Conservation (phyloP, 805 yeast species). For the Martiniozyma abietophila region DNA sequence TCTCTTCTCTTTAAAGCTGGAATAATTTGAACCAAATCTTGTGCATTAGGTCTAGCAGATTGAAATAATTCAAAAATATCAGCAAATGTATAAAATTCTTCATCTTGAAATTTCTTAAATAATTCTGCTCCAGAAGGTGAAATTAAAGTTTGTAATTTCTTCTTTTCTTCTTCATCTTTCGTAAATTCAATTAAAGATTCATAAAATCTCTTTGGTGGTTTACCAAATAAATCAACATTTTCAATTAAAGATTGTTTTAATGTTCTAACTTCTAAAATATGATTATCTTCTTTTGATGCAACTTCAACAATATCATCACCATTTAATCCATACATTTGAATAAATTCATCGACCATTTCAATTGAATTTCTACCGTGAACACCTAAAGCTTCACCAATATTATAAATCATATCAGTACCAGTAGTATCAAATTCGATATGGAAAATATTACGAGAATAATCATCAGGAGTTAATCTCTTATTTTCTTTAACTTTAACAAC, state of each 20-base stretch:
- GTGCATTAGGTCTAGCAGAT: slow-evolving; percentile 70
- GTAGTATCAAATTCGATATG: slow-evolving; percentile 89
- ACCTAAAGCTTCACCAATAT: slow-evolving; percentile 95
- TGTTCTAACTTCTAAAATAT: slow-evolving; percentile 62
- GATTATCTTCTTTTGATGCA: slow-evolving; percentile 55
- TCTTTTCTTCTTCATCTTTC: slow-evolving; percentile 56
- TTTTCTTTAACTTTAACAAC: slow-evolving; percentile 86
- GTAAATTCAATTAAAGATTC: slow-evolving; percentile 74
- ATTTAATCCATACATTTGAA: slow-evolving; percentile 61
- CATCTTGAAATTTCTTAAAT: slow-evolving; percentile 78
- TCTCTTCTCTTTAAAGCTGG: slow-evolving; percentile 94
- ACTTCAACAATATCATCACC: slow-evolving; percentile 61
- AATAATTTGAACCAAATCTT: slow-evolving; percentile 61
- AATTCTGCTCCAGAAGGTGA: slow-evolving; percentile 77
- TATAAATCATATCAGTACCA: slow-evolving; percentile 85
- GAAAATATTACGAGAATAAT: slow-evolving; percentile 91
- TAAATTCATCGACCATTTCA: slow-evolving; percentile 57
- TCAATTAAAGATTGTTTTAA: slow-evolving; percentile 74
- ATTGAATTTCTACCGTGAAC: slow-evolving; percentile 81
- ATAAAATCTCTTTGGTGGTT: slow-evolving; percentile 91
- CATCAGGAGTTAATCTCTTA: slow-evolving; percentile 81
- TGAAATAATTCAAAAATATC: slow-evolving; percentile 74
- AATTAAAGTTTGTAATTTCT: slow-evolving; percentile 50
- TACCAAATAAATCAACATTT: slow-evolving; percentile 82
- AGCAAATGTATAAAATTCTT: slow-evolving; percentile 68